Conservation (phyloP, 176 grass and related monocot genomes). For the Coix lacrymajobi region DNA sequence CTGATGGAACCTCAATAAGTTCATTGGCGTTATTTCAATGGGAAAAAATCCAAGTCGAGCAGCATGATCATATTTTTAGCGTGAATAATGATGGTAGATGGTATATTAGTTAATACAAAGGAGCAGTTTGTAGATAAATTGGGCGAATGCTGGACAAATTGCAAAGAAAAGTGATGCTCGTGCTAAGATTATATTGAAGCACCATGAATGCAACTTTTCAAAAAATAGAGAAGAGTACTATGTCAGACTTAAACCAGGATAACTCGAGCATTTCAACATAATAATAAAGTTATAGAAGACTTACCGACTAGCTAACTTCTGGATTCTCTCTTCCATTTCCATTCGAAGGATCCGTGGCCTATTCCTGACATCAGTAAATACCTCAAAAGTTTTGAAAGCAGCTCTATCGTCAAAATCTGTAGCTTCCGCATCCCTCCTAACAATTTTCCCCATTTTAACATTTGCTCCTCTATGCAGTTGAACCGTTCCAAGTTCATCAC, state of each 20-base stretch:
- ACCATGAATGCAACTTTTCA: neutral
- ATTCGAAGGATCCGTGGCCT: constrained; percentile 79
- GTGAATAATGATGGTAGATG: constrained; percentile 2
- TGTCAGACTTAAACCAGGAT: neutral
- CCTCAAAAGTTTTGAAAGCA: constrained; percentile 88
- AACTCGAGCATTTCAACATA: neutral
- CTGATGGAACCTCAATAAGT: neutral
- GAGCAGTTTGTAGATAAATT: constrained; percentile 1
- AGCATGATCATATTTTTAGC: constrained; percentile 6
- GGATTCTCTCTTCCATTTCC: constrained; percentile 95
- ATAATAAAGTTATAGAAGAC: constrained; percentile 25
- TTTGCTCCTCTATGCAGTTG: constrained; percentile 25
- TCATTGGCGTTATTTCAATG: neutral
- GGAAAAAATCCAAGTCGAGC: neutral
- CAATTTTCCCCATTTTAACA: constrained; percentile 21
- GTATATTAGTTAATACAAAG: constrained; percentile 1
- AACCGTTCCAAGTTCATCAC: constrained; percentile 15
- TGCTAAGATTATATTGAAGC: constrained; percentile 5
- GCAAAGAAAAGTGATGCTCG: neutral
- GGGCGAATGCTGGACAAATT: neutral
- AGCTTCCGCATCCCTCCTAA: constrained; percentile 27
- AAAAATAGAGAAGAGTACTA: neutral
- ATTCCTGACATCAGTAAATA: constrained; percentile 82
- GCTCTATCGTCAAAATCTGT: constrained; percentile 57
- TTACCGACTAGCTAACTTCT: constrained; percentile 79